These are phyloP conservation scores for Aspergillus ostianus DNA, from an alignment of 495 filamentous ascomycete genomes.

Conservation along the genomic window DNA sequence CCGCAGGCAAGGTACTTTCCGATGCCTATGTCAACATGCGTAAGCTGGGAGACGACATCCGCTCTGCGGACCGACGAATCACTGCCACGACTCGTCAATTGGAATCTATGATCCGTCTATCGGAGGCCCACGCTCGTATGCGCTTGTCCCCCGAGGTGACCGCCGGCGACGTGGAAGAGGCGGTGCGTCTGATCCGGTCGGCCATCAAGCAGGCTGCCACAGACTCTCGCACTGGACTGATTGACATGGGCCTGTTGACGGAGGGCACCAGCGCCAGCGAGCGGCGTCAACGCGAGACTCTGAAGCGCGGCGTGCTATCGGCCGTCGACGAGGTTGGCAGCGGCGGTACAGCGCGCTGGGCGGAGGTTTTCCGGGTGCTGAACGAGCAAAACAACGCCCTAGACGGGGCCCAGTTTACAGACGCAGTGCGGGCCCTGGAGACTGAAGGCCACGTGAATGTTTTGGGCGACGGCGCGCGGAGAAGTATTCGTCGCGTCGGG, in stretches of 20 bases:
- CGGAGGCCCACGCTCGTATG: constrained; percentile 98
- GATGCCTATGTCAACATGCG: constrained; percentile 94
- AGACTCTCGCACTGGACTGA: constrained; percentile 83
- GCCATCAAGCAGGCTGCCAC: constrained; percentile 98
- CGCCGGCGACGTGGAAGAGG: constrained; percentile 80
- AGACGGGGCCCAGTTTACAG: constrained; percentile 75
- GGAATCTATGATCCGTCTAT: constrained; percentile 93
- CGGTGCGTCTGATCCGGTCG: constrained; percentile 84
- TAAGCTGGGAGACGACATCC: constrained; percentile 91
- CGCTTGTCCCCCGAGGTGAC: constrained; percentile 75
- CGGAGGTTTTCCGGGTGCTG: constrained; percentile 70
- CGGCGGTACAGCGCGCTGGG: constrained; percentile 62
- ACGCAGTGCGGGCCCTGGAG: constrained; percentile 76
- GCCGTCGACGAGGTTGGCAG: constrained; percentile 74
- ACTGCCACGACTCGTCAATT: constrained; percentile 95
- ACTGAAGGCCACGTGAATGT: constrained; percentile 81
- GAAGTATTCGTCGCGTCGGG: constrained; percentile 75
- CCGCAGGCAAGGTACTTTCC: constrained; percentile 77
- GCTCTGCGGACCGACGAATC: constrained; percentile 89
- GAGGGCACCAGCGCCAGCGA: constrained; percentile 87
- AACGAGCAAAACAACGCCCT: constrained; percentile 75
- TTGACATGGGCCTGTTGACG: constrained; percentile 93
- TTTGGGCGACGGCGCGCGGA: constrained; percentile 79
- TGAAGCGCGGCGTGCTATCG: constrained; percentile 74
- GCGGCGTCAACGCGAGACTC: constrained; percentile 71